A percentile compares a stretch with the other conserved stretches of the same genome.
Evolutionary conservation across 495 filamentous ascomycete genomes (phyloP).

Genomic region (Beverwykella pulmonaria): DNA sequence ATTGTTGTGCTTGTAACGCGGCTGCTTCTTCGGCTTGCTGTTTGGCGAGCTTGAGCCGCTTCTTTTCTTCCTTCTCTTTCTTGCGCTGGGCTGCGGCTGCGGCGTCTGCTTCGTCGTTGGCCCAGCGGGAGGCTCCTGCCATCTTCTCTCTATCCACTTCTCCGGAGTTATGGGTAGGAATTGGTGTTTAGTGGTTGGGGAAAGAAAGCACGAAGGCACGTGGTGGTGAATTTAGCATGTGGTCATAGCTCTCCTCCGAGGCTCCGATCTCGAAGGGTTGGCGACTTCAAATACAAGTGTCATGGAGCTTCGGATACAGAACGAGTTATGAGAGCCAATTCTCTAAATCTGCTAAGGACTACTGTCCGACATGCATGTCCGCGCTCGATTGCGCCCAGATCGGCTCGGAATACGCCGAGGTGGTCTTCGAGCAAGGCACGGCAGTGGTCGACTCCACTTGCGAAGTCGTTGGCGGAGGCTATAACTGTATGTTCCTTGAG

Average conservation of each 20-base stretch:
- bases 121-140: slow-evolving; percentile 74
- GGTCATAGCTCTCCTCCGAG: slow-evolving; percentile 37
- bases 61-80: slow-evolving; percentile 88
- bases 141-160: background rate
- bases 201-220: slow-evolving; percentile 10
- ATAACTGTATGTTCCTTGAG: slow-evolving; percentile 63
- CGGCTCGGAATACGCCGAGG: slow-evolving; percentile 7
- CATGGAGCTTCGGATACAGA: slow-evolving; percentile 23
- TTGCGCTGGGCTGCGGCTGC: slow-evolving; percentile 69
- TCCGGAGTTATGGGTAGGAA: background rate
- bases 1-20: slow-evolving; percentile 41
- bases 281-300: background rate
- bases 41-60: slow-evolving; percentile 80
- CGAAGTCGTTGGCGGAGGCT: slow-evolving; percentile 78
- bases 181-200: background rate
- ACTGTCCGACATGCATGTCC: background rate
- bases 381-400: background rate
- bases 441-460: slow-evolving; percentile 88
- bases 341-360: slow-evolving; percentile 20
- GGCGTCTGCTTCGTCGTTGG: slow-evolving; percentile 74
- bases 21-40: slow-evolving; percentile 70
- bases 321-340: slow-evolving; percentile 33
- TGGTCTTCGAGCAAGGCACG: slow-evolving; percentile 38
- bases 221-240: slow-evolving; percentile 21
- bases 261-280: slow-evolving; percentile 12